Evolutionary conservation across 2,329 filamentous ascomycete genomes (phyloP).

Genomic region (Cryphonectria nitschkei): DNA sequence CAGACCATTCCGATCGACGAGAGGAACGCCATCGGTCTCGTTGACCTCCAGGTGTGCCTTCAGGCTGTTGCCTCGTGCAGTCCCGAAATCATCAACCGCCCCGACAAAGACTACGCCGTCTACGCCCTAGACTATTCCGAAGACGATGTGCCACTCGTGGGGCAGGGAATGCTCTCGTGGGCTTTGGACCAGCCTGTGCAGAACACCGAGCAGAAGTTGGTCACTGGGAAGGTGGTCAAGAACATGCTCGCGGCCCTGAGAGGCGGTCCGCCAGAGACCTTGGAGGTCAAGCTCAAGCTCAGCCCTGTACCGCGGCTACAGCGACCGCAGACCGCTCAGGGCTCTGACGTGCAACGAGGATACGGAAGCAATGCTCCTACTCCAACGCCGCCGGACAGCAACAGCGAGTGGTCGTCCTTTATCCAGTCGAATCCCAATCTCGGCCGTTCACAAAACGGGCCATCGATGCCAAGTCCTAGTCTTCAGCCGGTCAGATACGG

Average conservation of each 20-base stretch:
- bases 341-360: constrained; percentile 26
- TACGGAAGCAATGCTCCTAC: constrained; percentile 29
- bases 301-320: constrained; percentile 71
- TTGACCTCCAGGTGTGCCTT: constrained; percentile 85
- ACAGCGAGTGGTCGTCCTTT: constrained; percentile 75
- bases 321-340: constrained; percentile 34
- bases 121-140: constrained; percentile 98
- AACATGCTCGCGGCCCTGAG: constrained; percentile 84
- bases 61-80: constrained; percentile 78
- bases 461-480: constrained; percentile 41
- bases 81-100: constrained; percentile 79
- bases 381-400: constrained; percentile 62
- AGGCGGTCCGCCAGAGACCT: constrained; percentile 80
- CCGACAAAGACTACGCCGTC: constrained; percentile 84
- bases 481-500: constrained; percentile 33
- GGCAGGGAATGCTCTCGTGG: constrained; percentile 93
- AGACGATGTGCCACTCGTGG: constrained; percentile 87
- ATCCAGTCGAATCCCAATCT: constrained; percentile 69
- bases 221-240: constrained; percentile 88
- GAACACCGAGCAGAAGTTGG: constrained; percentile 66
- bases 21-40: constrained; percentile 77
- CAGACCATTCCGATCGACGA: constrained; percentile 84
- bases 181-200: constrained; percentile 63
- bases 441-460: constrained; percentile 43
- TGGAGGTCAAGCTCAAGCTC: constrained; percentile 91